phyloP scores from a whole-genome alignment of 805 yeast species.

The Torulaspora franciscae region DNA sequence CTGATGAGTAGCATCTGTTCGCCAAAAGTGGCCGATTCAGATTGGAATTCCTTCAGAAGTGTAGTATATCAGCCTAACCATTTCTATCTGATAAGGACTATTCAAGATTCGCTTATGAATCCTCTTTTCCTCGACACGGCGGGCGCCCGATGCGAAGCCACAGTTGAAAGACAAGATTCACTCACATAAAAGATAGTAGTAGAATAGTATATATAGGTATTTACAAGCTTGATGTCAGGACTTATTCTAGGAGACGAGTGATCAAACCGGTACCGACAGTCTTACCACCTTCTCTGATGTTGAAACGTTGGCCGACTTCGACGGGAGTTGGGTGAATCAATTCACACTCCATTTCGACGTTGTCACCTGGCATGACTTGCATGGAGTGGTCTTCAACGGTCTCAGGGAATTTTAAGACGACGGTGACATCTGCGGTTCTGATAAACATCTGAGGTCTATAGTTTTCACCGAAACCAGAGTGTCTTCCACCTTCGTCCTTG shows the following conservation, averaged over 20 bases:
- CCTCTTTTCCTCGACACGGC: neutral
- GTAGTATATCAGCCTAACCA: too few relatives aligned
- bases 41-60: neutral
- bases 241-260: slow-evolving; percentile 74
- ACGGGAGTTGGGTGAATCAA: slow-evolving; percentile 87
- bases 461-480: slow-evolving; percentile 92
- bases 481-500: slow-evolving; percentile 99
- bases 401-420: slow-evolving; percentile 83
- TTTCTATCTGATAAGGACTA: neutral
- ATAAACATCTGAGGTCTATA: slow-evolving; percentile 97
- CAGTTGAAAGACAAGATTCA: neutral
- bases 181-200: neutral
- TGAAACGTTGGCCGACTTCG: slow-evolving; percentile 97
- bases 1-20: neutral
- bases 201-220: slow-evolving; percentile 12
- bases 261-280: slow-evolving; percentile 98
- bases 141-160: neutral
- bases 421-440: slow-evolving; percentile 95
- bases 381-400: slow-evolving; percentile 75
- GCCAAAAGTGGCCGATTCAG: too few relatives aligned
- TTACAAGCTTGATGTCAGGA: slow-evolving; percentile 6
- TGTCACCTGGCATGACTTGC: slow-evolving; percentile 97
- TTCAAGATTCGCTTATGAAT: slow-evolving; percentile 3
- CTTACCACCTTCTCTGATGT: slow-evolving; percentile 98
- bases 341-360: slow-evolving; percentile 91